A percentile compares a stretch with the other conserved stretches of the same genome.
Conservation (phyloP, 2,329 filamentous ascomycete species). For the Diaporthe velutina region DNA sequence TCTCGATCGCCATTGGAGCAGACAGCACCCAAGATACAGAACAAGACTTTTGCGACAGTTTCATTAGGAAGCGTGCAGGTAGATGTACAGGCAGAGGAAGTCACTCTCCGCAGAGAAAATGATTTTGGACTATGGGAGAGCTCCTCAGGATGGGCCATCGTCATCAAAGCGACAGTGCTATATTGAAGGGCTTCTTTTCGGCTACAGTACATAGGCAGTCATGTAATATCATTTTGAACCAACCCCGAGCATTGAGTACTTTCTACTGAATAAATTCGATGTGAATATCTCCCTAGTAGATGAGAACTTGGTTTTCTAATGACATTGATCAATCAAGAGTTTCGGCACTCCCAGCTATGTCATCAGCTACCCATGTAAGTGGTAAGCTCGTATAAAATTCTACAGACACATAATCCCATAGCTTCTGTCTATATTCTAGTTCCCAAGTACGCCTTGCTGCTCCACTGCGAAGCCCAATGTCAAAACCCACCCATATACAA, state of each 20-base stretch:
- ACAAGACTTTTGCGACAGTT: slow-evolving; percentile 44
- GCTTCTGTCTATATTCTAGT: neutral
- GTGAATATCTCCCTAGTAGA: neutral
- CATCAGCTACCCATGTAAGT: accelerated
- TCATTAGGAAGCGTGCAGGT: slow-evolving; percentile 54
- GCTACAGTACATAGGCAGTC: neutral
- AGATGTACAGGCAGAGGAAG: slow-evolving; percentile 58
- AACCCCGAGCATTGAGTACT: neutral
- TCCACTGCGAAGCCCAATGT: neutral
- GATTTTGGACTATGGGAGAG: slow-evolving; percentile 66
- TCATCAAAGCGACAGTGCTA: slow-evolving; percentile 52
- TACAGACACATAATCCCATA: neutral
- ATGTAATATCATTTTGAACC: no score
- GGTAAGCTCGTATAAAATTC: neutral
- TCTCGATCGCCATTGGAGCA: slow-evolving; percentile 49
- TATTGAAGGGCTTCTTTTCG: neutral
- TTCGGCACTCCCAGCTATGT: neutral
- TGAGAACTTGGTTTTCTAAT: no score
- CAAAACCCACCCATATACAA: slow-evolving; percentile 36
- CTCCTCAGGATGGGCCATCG: slow-evolving; percentile 62
- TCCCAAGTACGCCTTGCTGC: slow-evolving; percentile 16
- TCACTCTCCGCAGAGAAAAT: slow-evolving; percentile 65
- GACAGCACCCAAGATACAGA: slow-evolving; percentile 46
- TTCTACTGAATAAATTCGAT: neutral
- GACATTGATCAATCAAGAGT: no score